Evolutionary conservation across 2,329 filamentous ascomycete genomes (phyloP).

Genomic region (Botrytis hyacinthi): DNA sequence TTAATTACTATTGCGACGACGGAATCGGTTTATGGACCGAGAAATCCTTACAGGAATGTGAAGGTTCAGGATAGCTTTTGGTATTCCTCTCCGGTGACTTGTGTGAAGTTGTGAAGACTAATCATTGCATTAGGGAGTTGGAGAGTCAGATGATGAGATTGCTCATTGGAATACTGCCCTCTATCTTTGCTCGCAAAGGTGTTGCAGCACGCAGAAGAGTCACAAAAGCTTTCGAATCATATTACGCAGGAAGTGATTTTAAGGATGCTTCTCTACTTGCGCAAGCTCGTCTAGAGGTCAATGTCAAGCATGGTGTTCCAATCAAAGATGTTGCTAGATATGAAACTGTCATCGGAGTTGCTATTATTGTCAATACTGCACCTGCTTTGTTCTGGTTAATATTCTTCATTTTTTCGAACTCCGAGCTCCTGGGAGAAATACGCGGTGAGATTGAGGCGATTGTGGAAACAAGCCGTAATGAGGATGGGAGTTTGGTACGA

Average conservation of each 20-base stretch:
- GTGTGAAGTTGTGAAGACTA: slow-evolving; percentile 28
- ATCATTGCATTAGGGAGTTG: slow-evolving; percentile 33
- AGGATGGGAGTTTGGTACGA: not conserved
- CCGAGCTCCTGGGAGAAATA: slow-evolving; percentile 34
- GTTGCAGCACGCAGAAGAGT: not conserved
- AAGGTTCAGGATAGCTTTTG: slow-evolving; percentile 14
- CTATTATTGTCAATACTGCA: slow-evolving; percentile 43
- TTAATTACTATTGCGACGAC: slow-evolving; percentile 8
- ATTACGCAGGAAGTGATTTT: slow-evolving; percentile 43
- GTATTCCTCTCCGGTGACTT: not conserved
- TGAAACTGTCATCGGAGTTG: slow-evolving; percentile 44
- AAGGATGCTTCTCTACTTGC: slow-evolving; percentile 42
- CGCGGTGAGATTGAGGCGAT: slow-evolving; percentile 27
- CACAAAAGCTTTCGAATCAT: slow-evolving; percentile 40
- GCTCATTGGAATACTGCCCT: slow-evolving; percentile 1
- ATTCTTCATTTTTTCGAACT: slow-evolving; percentile 41
- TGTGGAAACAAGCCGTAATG: not conserved
- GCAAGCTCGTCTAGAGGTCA: slow-evolving; percentile 39
- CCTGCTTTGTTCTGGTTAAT: slow-evolving; percentile 40
- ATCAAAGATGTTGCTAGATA: slow-evolving; percentile 33
- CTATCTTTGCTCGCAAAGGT: slow-evolving; percentile 22
- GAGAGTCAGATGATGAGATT: slow-evolving; percentile 37
- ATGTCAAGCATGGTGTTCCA: slow-evolving; percentile 37
- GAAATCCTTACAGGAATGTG: slow-evolving; percentile 14
- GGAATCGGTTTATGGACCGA: slow-evolving; percentile 18